phyloP scores from a whole-genome alignment of 2,329 filamentous ascomycete species.

The Zymoseptoria ardabiliae region DNA sequence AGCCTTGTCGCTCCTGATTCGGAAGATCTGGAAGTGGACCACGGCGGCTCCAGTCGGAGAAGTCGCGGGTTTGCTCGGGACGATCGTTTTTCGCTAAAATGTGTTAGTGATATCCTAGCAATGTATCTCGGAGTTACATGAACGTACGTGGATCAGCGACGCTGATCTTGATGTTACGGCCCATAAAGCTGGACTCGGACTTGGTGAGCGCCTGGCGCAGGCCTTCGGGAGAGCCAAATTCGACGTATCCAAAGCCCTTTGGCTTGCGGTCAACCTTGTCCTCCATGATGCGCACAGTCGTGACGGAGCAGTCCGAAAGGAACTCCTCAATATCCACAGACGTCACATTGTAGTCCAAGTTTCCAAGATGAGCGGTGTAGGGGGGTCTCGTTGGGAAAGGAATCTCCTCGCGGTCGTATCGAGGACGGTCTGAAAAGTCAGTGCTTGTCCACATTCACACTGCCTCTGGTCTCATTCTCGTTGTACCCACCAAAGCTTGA shows the following conservation, averaged over 20 bases:
- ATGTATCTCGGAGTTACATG: not conserved
- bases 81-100: conserved; percentile 46
- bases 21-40: conserved; percentile 76
- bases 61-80: conserved; percentile 62
- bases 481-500: conserved; percentile 26
- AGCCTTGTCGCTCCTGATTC: conserved; percentile 35
- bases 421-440: conserved; percentile 29
- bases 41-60: conserved; percentile 87
- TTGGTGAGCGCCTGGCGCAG: conserved; percentile 83
- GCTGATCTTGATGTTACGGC: conserved; percentile 84
- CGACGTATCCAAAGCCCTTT: conserved; percentile 97
- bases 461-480: conserved; percentile 1
- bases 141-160: conserved; percentile 93
- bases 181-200: conserved; percentile 76
- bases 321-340: conserved; percentile 76
- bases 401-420: conserved; percentile 59
- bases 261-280: conserved; percentile 89
- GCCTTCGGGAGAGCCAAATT: conserved; percentile 81
- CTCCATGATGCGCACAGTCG: conserved; percentile 91
- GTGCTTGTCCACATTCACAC: not conserved
- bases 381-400: conserved; percentile 88
- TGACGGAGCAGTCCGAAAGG: conserved; percentile 76
- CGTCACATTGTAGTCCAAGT: conserved; percentile 91
- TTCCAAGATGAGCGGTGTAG: conserved; percentile 91
- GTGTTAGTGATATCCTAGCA: conserved; percentile 7